Conservation (phyloP, 129 eudicot species). For the Lonicera japonica region DNA sequence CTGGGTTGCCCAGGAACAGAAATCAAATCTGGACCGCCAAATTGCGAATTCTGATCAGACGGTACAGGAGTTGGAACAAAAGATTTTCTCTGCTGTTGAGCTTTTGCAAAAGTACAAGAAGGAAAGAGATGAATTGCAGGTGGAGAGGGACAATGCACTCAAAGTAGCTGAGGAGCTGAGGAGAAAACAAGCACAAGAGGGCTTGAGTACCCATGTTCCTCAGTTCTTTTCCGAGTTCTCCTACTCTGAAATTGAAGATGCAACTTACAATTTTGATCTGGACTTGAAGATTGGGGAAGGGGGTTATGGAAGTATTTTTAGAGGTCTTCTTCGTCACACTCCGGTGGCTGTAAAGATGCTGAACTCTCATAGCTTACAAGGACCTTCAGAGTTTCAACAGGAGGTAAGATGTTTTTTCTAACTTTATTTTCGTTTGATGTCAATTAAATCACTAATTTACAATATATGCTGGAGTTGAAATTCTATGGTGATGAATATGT, state of each 20-base stretch:
- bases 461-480: not conserved
- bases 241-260: constrained; percentile 54
- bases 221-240: constrained; percentile 45
- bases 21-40: constrained; percentile 43
- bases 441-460: not conserved
- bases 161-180: constrained; percentile 54
- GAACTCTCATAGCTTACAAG: constrained; percentile 57
- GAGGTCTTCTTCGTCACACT: constrained; percentile 61
- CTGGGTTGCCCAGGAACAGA: constrained; percentile 40
- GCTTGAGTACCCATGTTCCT: constrained; percentile 30
- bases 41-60: constrained; percentile 34
- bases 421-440: constrained; percentile 11
- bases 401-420: constrained; percentile 54
- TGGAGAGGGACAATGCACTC: constrained; percentile 57
- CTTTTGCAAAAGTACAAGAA: constrained; percentile 62
- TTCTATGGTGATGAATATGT: too few relatives aligned
- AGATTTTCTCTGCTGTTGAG: constrained; percentile 61
- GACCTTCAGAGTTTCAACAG: constrained; percentile 65
- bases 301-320: constrained; percentile 74
- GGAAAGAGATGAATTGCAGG: constrained; percentile 71
- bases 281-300: constrained; percentile 85
- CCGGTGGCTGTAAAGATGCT: constrained; percentile 78
- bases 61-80: constrained; percentile 58
- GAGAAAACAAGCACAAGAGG: constrained; percentile 35
- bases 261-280: constrained; percentile 55